A percentile compares a stretch with the other conserved stretches of the same genome.
Evolutionary conservation across 2,329 filamentous ascomycete genomes (phyloP).

Genomic region (Aspergillus sp.): DNA sequence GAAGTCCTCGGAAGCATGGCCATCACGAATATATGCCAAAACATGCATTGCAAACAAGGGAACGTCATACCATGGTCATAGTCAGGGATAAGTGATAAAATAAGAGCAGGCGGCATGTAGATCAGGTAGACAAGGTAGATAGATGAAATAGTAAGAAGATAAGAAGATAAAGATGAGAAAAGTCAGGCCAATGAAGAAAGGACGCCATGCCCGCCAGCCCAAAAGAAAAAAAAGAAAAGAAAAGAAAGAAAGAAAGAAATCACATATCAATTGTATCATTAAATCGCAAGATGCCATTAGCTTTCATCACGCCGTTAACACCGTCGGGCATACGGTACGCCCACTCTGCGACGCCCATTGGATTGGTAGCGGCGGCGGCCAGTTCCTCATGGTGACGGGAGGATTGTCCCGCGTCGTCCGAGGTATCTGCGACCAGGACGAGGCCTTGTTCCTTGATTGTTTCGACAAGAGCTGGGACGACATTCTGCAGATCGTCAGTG

Average conservation of each 20-base stretch:
- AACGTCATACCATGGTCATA: no score
- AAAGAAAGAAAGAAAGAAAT: slow-evolving; percentile 8
- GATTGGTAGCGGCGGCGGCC: slow-evolving; percentile 11
- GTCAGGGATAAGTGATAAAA: no score
- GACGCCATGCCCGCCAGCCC: background rate
- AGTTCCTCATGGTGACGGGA: slow-evolving; percentile 14
- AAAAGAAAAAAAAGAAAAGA: slow-evolving; percentile 4
- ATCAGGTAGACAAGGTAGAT: no score
- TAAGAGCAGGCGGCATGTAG: no score
- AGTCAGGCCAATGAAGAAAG: no score
- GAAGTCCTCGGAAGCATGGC: background rate
- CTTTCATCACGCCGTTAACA: slow-evolving; percentile 77
- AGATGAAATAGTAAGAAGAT: no score
- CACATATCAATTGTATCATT: slow-evolving; percentile 80
- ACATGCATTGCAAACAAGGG: background rate
- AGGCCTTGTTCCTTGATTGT: slow-evolving; percentile 91
- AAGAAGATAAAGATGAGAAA: background rate
- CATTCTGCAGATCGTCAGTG: slow-evolving; percentile 54
- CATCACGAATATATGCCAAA: slow-evolving; percentile 4
- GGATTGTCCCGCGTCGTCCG: slow-evolving; percentile 43
- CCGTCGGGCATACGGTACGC: slow-evolving; percentile 60
- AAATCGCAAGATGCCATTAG: slow-evolving; percentile 81
- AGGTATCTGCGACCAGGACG: slow-evolving; percentile 83
- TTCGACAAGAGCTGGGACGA: slow-evolving; percentile 84
- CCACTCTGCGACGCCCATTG: slow-evolving; percentile 31